phyloP scores from a whole-genome alignment of 805 yeast species.

The Lachancea nothofagi region DNA sequence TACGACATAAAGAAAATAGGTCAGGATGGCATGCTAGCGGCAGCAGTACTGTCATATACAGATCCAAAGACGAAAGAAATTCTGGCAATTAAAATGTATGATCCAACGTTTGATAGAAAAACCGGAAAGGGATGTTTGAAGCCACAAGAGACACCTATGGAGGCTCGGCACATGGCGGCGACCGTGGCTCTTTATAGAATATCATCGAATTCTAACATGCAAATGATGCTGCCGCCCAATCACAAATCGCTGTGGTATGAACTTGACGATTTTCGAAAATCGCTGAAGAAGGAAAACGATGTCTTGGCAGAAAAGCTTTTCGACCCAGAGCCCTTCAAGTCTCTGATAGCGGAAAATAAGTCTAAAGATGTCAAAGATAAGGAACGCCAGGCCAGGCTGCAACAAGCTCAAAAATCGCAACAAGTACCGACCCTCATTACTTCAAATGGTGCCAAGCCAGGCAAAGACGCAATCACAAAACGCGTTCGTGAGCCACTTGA shows the following conservation, averaged over 20 bases:
- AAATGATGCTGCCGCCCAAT: constrained; percentile 79
- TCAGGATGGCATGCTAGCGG: constrained; percentile 56
- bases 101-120: constrained; percentile 36
- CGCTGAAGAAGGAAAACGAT: constrained; percentile 42
- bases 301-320: constrained; percentile 48
- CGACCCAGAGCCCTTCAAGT: constrained; percentile 71
- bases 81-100: constrained; percentile 49
- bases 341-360: constrained; percentile 53
- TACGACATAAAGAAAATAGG: constrained; percentile 59
- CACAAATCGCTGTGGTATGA: constrained; percentile 76
- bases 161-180: constrained; percentile 87
- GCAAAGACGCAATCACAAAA: constrained; percentile 12
- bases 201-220: constrained; percentile 73
- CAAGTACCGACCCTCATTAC: constrained; percentile 45
- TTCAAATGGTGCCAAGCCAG: constrained; percentile 14
- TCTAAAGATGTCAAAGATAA: constrained; percentile 39
- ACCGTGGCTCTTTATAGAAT: constrained; percentile 79
- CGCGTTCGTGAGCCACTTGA: constrained; percentile 5
- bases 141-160: constrained; percentile 76
- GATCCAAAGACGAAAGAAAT: constrained; percentile 78
- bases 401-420: constrained; percentile 46
- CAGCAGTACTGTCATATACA: constrained; percentile 58
- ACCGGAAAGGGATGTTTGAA: constrained; percentile 46
- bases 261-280: constrained; percentile 56
- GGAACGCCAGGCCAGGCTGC: constrained; percentile 41